Conservation (phyloP, 1,284 basidiomycete species). For the Chalciporus piperatoides region DNA sequence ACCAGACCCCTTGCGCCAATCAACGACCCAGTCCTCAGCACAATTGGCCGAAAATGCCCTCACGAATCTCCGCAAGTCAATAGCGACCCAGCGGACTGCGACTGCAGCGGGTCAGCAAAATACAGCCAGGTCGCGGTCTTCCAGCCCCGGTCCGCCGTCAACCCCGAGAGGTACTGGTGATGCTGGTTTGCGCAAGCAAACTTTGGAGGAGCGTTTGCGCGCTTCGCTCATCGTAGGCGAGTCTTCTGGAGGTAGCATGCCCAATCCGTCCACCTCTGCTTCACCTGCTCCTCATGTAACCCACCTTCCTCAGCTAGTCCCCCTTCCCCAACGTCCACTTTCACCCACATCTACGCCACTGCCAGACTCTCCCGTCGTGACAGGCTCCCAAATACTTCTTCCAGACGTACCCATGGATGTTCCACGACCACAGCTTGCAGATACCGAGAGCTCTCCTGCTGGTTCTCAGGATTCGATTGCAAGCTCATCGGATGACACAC, state of each 20-base stretch:
- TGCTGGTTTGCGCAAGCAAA: slow-evolving; percentile 42
- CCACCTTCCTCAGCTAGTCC: slow-evolving; percentile 24
- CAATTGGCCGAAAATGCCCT: slow-evolving; percentile 60
- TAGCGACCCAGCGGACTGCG: slow-evolving; percentile 49
- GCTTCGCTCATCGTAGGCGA: slow-evolving; percentile 59
- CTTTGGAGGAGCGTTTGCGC: slow-evolving; percentile 68
- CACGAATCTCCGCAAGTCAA: slow-evolving; percentile 57
- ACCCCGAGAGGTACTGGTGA: slow-evolving; percentile 19
- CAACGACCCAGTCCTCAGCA: slow-evolving; percentile 38
- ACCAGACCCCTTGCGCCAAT: slow-evolving; percentile 34
- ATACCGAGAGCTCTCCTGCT: background rate
- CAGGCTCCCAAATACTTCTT: background rate
- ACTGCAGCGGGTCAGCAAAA: slow-evolving; percentile 45
- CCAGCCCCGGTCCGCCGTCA: slow-evolving; percentile 30
- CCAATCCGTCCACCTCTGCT: slow-evolving; percentile 38
- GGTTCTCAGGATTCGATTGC: background rate
- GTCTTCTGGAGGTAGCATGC: slow-evolving; percentile 44
- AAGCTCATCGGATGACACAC: background rate
- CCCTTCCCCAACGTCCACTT: slow-evolving; percentile 31
- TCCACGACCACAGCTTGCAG: background rate
- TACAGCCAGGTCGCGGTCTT: slow-evolving; percentile 33
- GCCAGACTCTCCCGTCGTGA: slow-evolving; percentile 27
- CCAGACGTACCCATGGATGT: background rate
- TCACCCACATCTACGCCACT: slow-evolving; percentile 46
- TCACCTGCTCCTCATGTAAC: slow-evolving; percentile 39